Percentiles rank a stretch among this genome's conserved stretches.
These are phyloP conservation scores for Azolla pinnata DNA, from an alignment of 75 land plant genomes.

Conservation along the genomic window DNA sequence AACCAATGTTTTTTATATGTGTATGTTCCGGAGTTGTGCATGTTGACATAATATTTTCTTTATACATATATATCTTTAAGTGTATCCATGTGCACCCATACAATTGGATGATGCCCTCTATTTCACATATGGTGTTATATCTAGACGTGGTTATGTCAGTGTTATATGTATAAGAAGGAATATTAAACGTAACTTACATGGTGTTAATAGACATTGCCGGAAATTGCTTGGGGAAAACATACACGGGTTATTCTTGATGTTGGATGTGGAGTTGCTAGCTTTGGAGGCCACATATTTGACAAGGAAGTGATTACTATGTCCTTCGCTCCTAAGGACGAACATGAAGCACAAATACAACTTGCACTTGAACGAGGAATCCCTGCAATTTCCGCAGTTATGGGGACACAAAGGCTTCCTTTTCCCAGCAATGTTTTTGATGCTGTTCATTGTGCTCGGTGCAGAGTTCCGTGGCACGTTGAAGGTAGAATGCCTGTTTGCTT, in stretches of 20 bases:
- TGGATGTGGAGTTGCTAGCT: conserved; percentile 94
- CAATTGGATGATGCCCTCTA: too few species aligned
- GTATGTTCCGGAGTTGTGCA: too few species aligned
- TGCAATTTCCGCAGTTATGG: conserved; percentile 80
- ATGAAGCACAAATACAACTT: conserved; percentile 91
- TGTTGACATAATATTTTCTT: too few species aligned
- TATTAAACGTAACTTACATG: not conserved
- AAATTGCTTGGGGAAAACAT: conserved; percentile 51
- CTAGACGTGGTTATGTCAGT: not conserved
- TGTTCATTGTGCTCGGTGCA: conserved; percentile 86
- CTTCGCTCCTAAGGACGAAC: conserved; percentile 91
- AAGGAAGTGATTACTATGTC: conserved; percentile 73
- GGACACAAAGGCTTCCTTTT: conserved; percentile 64
- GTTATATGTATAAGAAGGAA: too few species aligned
- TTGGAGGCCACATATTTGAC: conserved; percentile 84
- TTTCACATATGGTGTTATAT: too few species aligned
- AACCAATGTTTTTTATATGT: too few species aligned
- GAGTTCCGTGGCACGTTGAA: conserved; percentile 87
- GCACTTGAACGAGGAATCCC: conserved; percentile 97
- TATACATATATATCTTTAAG: too few species aligned
- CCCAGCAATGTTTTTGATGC: conserved; percentile 75
- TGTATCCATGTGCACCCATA: too few species aligned
- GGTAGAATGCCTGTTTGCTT: conserved; percentile 35
- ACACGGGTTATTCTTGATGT: conserved; percentile 77
- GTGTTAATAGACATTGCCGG: conserved; percentile 37